Conservation (phyloP, 176 grass and related monocot genomes). For the Avena atlantica region DNA sequence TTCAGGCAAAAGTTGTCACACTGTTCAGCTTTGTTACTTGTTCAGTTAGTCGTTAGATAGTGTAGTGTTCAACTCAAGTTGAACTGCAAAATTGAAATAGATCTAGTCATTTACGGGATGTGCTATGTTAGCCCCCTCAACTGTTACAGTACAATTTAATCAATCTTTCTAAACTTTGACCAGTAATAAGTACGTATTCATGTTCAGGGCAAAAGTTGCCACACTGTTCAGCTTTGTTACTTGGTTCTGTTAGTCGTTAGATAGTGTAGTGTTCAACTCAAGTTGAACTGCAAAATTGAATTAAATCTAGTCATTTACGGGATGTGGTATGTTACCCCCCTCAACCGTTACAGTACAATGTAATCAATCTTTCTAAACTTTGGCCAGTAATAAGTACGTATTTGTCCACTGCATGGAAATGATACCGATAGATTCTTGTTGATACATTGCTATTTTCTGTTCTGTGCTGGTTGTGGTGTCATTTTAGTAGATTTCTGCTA, state of each 20-base stretch:
- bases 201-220: neutral
- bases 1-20: neutral
- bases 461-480: neutral
- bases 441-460: neutral
- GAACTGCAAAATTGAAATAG: conserved; percentile 11
- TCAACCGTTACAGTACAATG: neutral
- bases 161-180: neutral
- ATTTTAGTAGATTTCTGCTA: conserved; percentile 3
- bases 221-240: neutral
- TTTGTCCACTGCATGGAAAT: neutral
- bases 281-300: neutral
- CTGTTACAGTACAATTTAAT: neutral
- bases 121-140: neutral
- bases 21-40: neutral
- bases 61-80: neutral
- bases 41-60: conserved; percentile 6
- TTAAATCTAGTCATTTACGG: conserved; percentile 5
- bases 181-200: too few species aligned
- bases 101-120: neutral
- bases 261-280: neutral
- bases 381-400: too few species aligned
- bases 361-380: conserved; percentile 5
- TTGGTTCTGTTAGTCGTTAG: neutral
- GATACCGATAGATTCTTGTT: neutral
- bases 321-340: neutral